Conservation (phyloP, 345 rosid species). For the Eucalyptus lansdowneana region DNA sequence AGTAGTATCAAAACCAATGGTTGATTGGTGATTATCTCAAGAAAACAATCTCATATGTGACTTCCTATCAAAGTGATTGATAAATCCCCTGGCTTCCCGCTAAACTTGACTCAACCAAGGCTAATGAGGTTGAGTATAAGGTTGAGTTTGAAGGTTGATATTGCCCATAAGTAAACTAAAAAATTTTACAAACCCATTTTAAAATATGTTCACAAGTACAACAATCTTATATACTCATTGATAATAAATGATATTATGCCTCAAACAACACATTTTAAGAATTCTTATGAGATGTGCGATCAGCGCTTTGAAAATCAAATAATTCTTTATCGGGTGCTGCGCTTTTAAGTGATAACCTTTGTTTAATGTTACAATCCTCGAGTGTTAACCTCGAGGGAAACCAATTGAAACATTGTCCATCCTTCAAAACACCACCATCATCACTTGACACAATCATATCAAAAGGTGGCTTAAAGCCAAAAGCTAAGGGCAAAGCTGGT, state of each 20-base stretch:
- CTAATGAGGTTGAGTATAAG: background rate
- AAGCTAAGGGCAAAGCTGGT: background rate
- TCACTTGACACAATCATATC: background rate
- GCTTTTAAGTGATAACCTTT: background rate
- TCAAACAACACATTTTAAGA: background rate
- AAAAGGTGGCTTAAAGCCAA: background rate
- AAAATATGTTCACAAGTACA: rapidly evolving
- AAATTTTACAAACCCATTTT: background rate
- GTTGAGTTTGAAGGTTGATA: background rate
- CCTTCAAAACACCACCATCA: background rate
- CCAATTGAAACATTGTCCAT: background rate
- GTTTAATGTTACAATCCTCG: background rate
- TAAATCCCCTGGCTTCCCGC: background rate
- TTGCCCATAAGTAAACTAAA: background rate
- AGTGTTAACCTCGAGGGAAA: background rate
- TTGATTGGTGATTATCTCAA: background rate
- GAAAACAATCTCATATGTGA: rapidly evolving
- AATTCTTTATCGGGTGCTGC: background rate
- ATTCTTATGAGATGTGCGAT: rapidly evolving
- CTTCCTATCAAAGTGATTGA: background rate
- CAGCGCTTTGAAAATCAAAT: background rate
- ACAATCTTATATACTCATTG: background rate
- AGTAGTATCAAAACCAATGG: background rate
- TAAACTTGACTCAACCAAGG: background rate
- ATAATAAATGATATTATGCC: background rate